Percentiles rank a stretch among this genome's conserved stretches.
Evolutionary conservation across 805 yeast species (phyloP).

Genomic region (Yamadazyma scolyti): DNA sequence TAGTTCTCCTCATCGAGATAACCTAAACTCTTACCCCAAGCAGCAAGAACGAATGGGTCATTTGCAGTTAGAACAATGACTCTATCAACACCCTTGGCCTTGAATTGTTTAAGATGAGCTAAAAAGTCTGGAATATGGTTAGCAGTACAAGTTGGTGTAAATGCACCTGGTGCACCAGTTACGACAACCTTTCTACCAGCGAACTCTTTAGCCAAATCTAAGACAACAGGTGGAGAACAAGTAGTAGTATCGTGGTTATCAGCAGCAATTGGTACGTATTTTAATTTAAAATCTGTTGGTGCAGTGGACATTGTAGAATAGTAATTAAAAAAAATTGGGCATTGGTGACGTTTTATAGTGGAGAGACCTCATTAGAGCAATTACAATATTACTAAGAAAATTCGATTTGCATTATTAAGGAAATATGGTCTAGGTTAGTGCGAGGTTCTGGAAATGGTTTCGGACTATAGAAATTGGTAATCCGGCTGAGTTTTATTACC

Average conservation of each 20-base stretch:
- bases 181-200: conserved; percentile 57
- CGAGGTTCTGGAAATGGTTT: no score
- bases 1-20: conserved; percentile 28
- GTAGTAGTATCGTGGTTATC: conserved; percentile 33
- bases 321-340: background rate
- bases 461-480: no score
- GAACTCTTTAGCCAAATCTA: conserved; percentile 30
- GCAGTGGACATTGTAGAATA: conserved; percentile 14
- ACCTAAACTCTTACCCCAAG: conserved; percentile 47
- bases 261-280: conserved; percentile 39
- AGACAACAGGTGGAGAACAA: conserved; percentile 34
- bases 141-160: conserved; percentile 58
- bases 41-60: conserved; percentile 41
- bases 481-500: no score
- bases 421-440: no score
- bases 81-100: conserved; percentile 28
- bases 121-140: conserved; percentile 37
- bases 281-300: conserved; percentile 34
- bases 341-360: no score
- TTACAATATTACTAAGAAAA: no score
- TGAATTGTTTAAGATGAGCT: conserved; percentile 44
- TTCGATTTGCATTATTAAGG: no score
- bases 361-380: no score
- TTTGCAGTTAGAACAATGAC: conserved; percentile 37
- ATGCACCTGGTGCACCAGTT: conserved; percentile 83